phyloP scores from a whole-genome alignment of 1,284 basidiomycete species.

The Rhodofomes roseus region DNA sequence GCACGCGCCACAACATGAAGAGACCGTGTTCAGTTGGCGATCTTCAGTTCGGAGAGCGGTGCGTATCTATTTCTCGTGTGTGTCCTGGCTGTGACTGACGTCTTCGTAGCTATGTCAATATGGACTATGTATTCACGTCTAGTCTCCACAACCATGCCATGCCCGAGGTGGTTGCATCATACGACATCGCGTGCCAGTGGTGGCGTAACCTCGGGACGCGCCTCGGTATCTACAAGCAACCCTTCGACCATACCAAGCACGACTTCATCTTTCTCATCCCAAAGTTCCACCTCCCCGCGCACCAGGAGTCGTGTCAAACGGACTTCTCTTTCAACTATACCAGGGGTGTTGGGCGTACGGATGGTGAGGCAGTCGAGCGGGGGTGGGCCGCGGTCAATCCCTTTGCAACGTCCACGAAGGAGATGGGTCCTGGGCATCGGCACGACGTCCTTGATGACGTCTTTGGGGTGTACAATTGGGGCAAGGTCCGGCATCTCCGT shows the following conservation, averaged over 20 bases:
- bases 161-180: constrained; percentile 7
- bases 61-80: neutral
- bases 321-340: too few species aligned
- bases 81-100: constrained; percentile 2
- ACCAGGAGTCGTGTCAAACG: neutral
- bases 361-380: constrained; percentile 9
- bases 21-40: constrained; percentile 4
- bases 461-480: constrained; percentile 6
- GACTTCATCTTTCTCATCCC: too few species aligned
- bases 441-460: constrained; percentile 9
- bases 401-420: constrained; percentile 6
- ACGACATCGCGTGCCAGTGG: constrained; percentile 20
- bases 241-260: too few species aligned
- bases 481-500: constrained; percentile 5
- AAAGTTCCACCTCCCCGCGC: too few species aligned
- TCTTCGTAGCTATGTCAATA: too few species aligned
- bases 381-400: constrained; percentile 3
- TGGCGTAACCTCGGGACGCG: constrained; percentile 6
- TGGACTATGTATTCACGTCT: too few species aligned
- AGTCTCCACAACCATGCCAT: neutral
- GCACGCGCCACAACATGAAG: constrained; percentile 20
- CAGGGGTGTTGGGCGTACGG: neutral
- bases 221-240: too few species aligned
- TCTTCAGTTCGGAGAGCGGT: too few species aligned
- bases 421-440: constrained; percentile 11